phyloP scores from a whole-genome alignment of 192 early-diverging fungal species.

The Pecoramyces ruminantium region DNA sequence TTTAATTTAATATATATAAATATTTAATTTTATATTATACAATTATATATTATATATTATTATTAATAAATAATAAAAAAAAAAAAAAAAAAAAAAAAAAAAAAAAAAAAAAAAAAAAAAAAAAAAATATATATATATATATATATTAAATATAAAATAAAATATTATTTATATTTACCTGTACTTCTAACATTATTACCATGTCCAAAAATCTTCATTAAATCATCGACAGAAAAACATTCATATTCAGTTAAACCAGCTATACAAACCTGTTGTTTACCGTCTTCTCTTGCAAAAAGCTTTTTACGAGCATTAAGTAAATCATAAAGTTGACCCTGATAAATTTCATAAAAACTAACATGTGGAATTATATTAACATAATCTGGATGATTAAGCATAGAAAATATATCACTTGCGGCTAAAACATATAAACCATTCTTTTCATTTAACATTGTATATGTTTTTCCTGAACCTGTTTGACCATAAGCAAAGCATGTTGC shows the following conservation, averaged over 20 bases:
- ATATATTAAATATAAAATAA: background rate
- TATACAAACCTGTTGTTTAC: slow-evolving; percentile 84
- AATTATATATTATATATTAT: no score
- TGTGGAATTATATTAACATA: slow-evolving; percentile 59
- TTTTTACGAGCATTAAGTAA: slow-evolving; percentile 77
- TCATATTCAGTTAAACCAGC: slow-evolving; percentile 74
- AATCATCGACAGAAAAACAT: slow-evolving; percentile 63
- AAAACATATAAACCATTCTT: slow-evolving; percentile 77
- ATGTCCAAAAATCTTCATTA: slow-evolving; percentile 87
- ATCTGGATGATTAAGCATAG: slow-evolving; percentile 43
- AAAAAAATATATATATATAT: no score
- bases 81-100: no score
- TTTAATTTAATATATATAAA: no score
- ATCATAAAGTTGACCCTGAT: slow-evolving; percentile 90
- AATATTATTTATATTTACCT: slow-evolving; percentile 27
- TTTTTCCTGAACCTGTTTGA: slow-evolving; percentile 89
- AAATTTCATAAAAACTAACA: slow-evolving; percentile 93
- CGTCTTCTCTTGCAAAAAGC: slow-evolving; percentile 92
- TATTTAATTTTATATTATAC: no score
- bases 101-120: no score
- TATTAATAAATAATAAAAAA: no score
- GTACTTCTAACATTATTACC: slow-evolving; percentile 80
- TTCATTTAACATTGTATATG: slow-evolving; percentile 87
- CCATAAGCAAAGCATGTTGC: slow-evolving; percentile 98
- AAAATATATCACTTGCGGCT: slow-evolving; percentile 85